Evolutionary conservation across 1,284 basidiomycete species (phyloP), one percentile per base, ranked within the genome.

Genomic region (Naganishia cerealis): DNA sequence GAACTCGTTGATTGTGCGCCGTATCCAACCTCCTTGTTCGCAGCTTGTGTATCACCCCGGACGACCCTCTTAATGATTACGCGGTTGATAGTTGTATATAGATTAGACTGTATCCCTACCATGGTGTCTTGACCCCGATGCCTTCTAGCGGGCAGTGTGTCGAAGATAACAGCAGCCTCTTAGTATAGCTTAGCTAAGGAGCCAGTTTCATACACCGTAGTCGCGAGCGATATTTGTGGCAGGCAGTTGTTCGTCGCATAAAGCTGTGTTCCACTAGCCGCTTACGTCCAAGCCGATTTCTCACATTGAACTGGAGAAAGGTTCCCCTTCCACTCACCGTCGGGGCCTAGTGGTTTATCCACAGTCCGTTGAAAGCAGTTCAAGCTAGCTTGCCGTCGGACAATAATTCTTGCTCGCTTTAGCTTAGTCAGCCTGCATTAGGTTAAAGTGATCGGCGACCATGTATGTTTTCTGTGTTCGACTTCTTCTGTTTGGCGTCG

Each of bases 401-500:
- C 43, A 18, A 46, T 18, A 46, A n/a, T 46, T 50, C 24, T 21
- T 8, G 21, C 8, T 50, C 21, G n/a, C 43, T n/a, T 16, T 46
- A 46, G 43, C 43, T 46, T 42, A 42, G 13, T 42, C 10, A 46
- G 43, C 43, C 43, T 7, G 46, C 15, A 24, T 50, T 46, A 46
- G 9, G 43, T 50, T 21, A 33, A 33, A 33, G n/a, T 24, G 46
- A 50, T 50, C 46, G 46, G 46, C 4, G 46, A 50, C n/a, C 46
- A 24, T 15, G n/a, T 24, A 21, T 50, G 46, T 50, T 50, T 50
- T 50, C 46, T 50, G 21, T 50, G 21, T 50, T 50, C 46, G 21
- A 50, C 21, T 24, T 50, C n/a, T 50, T 5, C 46, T 56, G 36
- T 39, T 56, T 56, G 16, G 36, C 54, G 54, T 56, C 54, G 54